Percentiles rank a stretch among this genome's conserved stretches.
phyloP scores from a whole-genome alignment of 768 basidiomycete genomes.

The Lactarius sp. region DNA sequence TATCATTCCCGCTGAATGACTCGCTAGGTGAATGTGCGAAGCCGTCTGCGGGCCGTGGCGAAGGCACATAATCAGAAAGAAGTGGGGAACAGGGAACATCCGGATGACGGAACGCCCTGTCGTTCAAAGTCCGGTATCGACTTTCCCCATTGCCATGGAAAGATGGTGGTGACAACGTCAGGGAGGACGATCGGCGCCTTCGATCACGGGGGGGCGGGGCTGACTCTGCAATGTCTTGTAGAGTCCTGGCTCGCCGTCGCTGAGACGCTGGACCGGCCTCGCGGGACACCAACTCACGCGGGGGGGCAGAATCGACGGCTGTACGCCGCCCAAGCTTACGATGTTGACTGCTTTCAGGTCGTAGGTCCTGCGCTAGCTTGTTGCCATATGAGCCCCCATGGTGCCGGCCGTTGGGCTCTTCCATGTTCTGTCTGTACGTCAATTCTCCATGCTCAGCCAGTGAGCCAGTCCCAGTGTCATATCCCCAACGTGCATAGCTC shows the following conservation, averaged over 20 bases:
- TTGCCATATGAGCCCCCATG: neutral
- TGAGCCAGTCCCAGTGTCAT: neutral
- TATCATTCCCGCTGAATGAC: neutral
- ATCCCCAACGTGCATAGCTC: neutral
- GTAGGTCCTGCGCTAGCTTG: neutral
- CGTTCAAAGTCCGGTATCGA: constrained; percentile 10
- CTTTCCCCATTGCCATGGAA: neutral
- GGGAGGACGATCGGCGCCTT: neutral
- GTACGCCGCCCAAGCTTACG: neutral
- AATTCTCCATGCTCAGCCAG: neutral
- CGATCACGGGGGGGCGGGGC: neutral
- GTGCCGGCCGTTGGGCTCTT: neutral
- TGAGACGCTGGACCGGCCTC: neutral
- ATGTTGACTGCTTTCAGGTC: neutral
- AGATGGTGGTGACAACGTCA: neutral
- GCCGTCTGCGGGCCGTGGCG: neutral
- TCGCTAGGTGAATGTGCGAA: neutral
- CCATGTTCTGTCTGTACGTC: neutral
- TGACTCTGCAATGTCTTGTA: neutral
- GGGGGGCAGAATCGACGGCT: neutral
- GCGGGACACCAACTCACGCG: neutral
- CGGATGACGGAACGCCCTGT: constrained; percentile 18
- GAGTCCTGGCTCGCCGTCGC: constrained; percentile 1
- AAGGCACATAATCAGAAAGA: constrained; percentile 3
- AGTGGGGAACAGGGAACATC: constrained; percentile 18